Conservation (phyloP, 2,329 filamentous ascomycete genomes). For the Fusarium sp. region DNA sequence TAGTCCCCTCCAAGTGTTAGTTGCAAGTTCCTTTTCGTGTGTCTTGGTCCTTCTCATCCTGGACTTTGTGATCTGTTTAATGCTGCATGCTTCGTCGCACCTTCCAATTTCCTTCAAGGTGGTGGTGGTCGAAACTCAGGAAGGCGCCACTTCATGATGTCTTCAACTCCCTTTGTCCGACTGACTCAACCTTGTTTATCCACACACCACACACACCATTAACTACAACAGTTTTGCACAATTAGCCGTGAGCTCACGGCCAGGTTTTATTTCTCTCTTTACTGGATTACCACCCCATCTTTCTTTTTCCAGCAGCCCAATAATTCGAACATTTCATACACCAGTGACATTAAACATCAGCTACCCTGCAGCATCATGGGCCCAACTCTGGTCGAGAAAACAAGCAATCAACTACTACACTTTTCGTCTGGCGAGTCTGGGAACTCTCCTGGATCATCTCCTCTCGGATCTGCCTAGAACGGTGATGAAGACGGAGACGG, state of each 20-base stretch:
- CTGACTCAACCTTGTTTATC: background rate
- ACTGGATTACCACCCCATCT: background rate
- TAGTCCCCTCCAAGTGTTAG: background rate
- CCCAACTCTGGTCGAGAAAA: conserved; percentile 43
- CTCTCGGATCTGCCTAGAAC: conserved; percentile 10
- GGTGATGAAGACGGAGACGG: conserved; percentile 18
- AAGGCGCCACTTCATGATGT: background rate
- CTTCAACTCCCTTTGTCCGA: background rate
- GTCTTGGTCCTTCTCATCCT: background rate
- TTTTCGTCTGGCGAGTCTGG: conserved; percentile 30
- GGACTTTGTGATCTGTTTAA: background rate
- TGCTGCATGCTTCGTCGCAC: background rate
- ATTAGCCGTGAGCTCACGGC: background rate
- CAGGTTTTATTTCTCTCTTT: conserved; percentile 17
- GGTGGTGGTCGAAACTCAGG: background rate
- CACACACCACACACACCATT: background rate
- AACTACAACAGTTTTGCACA: background rate
- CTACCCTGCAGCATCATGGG: conserved; percentile 45
- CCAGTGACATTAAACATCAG: conserved; percentile 8
- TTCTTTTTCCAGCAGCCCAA: conserved; percentile 3
- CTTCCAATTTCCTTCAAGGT: background rate
- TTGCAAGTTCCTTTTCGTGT: background rate
- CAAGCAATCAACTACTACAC: conserved; percentile 41
- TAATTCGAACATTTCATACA: conserved; percentile 24
- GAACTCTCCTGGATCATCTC: conserved; percentile 13